Evolutionary conservation across 2,329 filamentous ascomycete genomes (phyloP).

Genomic region (Bipolaris sorokiniana): DNA sequence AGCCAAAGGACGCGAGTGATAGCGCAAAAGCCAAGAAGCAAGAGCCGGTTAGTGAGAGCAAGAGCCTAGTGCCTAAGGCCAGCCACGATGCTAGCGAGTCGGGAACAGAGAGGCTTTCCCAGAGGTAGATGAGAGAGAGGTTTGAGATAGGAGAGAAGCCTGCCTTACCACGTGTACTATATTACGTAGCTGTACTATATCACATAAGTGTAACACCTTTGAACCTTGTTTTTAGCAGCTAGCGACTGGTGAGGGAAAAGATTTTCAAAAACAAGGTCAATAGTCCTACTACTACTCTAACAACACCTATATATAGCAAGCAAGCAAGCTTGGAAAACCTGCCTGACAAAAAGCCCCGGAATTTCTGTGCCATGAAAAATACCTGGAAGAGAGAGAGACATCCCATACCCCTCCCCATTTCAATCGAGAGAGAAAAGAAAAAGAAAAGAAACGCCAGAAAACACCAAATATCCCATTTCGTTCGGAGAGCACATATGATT

Average conservation of each 20-base stretch:
- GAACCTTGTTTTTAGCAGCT: background rate
- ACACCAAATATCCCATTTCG: background rate
- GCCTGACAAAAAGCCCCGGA: background rate
- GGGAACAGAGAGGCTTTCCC: conserved; percentile 5
- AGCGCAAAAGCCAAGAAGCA: conserved; percentile 9
- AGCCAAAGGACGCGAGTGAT: conserved; percentile 1
- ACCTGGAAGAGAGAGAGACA: background rate
- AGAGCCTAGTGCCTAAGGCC: conserved; percentile 57
- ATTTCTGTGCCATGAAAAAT: background rate
- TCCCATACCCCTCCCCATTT: background rate
- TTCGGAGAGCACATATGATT: background rate
- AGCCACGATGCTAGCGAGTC: conserved; percentile 52
- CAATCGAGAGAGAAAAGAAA: background rate
- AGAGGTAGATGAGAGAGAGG: background rate
- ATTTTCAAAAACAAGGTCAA: background rate
- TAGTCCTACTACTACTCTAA: background rate
- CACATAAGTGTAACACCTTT: background rate
- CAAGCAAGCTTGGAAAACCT: background rate
- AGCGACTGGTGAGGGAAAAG: background rate
- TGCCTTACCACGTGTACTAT: conserved; percentile 10
- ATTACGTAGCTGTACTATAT: conserved; percentile 7
- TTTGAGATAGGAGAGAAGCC: background rate
- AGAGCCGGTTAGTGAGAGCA: conserved; percentile 48
- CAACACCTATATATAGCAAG: too few relatives aligned
- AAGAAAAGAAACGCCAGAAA: background rate